Percentiles rank a stretch among this genome's conserved stretches.
Conservation (phyloP, 2,329 filamentous ascomycete species). For the Blastomyces emzantsi region DNA sequence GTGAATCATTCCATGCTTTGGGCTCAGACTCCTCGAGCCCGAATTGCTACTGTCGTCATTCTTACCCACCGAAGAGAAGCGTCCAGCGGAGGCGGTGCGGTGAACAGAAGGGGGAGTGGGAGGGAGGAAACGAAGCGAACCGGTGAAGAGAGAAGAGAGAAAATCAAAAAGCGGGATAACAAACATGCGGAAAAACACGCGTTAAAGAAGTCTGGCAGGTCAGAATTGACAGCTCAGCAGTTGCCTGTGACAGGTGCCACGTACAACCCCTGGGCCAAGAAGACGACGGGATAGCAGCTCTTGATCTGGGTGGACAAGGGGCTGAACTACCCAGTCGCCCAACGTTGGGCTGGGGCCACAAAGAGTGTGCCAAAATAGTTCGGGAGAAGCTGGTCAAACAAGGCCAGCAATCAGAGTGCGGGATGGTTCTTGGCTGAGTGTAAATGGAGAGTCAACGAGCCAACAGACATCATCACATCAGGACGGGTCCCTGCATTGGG, state of each 20-base stretch:
- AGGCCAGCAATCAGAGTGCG: conserved; percentile 1
- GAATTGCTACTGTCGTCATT: background rate
- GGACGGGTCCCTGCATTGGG: background rate
- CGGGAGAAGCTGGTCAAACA: background rate
- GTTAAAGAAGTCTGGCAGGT: background rate
- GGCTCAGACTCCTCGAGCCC: background rate
- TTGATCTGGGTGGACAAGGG: background rate
- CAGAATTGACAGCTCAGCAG: background rate
- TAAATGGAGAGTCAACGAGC: background rate
- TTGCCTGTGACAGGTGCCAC: background rate
- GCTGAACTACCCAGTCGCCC: background rate
- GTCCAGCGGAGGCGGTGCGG: background rate
- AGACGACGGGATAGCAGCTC: background rate
- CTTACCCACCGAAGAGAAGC: background rate
- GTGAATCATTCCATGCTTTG: background rate
- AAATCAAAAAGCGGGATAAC: background rate
- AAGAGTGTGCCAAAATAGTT: background rate
- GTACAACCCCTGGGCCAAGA: background rate
- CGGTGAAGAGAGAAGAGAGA: background rate
- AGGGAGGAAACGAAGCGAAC: background rate
- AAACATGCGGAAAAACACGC: background rate
- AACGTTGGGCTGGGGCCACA: background rate
- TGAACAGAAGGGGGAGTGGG: background rate
- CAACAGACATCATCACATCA: background rate
- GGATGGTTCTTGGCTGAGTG: background rate